These are phyloP conservation scores for Solanum hybrid DNA, from an alignment of 305 asterid species.

Conservation along the genomic window DNA sequence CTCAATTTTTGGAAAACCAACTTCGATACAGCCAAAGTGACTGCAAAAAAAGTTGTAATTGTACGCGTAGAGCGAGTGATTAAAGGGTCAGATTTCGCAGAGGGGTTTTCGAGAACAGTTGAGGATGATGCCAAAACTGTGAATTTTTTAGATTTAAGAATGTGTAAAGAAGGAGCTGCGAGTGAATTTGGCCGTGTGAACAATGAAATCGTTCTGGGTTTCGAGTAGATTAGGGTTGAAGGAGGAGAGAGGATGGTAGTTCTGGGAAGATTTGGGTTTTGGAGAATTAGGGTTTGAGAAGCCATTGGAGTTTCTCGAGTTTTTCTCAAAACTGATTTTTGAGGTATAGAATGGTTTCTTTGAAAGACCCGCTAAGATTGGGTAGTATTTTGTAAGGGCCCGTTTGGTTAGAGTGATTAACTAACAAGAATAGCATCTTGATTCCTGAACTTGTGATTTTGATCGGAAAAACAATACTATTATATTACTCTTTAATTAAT, in stretches of 20 bases:
- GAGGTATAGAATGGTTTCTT: neutral
- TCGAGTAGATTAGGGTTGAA: constrained; percentile 9
- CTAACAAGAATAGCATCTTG: neutral
- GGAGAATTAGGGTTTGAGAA: constrained; percentile 29
- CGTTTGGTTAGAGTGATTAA: neutral
- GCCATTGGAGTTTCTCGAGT: constrained; percentile 19
- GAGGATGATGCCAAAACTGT: constrained; percentile 29
- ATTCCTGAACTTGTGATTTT: neutral
- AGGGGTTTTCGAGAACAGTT: constrained; percentile 3
- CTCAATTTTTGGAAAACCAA: constrained; percentile 31
- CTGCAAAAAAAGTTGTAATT: constrained; percentile 46
- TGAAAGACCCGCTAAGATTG: neutral
- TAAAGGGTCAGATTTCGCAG: constrained; percentile 8
- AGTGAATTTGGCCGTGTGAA: constrained; percentile 16
- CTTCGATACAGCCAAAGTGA: constrained; percentile 40
- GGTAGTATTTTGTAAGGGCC: neutral
- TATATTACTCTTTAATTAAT: neutral
- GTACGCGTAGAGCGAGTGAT: constrained; percentile 70
- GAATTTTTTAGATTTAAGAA: constrained; percentile 2
- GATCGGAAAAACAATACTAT: neutral
- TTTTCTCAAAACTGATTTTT: neutral
- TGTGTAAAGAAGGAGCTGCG: neutral
- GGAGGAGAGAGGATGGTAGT: neutral
- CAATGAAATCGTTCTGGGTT: constrained; percentile 13
- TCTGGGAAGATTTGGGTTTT: constrained; percentile 11